These are phyloP conservation scores for Chimonanthus salicifolius DNA, from an alignment of 164 flowering plant genomes.

Conservation along the genomic window DNA sequence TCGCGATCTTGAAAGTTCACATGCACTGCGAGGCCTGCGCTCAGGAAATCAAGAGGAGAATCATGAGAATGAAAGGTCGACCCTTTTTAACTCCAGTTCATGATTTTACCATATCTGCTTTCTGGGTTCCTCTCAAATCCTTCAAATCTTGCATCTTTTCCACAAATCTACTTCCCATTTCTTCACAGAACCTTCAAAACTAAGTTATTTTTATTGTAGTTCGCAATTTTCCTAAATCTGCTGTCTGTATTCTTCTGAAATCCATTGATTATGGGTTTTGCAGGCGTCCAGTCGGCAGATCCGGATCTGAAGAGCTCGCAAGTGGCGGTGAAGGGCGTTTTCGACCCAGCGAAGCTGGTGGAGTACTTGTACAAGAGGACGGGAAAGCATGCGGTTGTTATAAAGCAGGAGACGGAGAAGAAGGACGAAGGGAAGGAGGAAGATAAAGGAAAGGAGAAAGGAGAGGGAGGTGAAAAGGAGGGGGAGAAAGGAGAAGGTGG, in stretches of 20 bases:
- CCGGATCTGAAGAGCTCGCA: slow-evolving; percentile 71
- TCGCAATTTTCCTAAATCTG: too few relatives aligned
- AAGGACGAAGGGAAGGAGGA: slow-evolving; percentile 28
- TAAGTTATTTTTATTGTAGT: too few relatives aligned
- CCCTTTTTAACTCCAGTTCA: neutral
- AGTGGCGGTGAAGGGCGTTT: slow-evolving; percentile 70
- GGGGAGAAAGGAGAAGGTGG: slow-evolving; percentile 16
- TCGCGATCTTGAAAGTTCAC: slow-evolving; percentile 61
- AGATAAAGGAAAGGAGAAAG: slow-evolving; percentile 23
- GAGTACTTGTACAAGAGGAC: slow-evolving; percentile 76
- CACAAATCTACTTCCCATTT: too few relatives aligned
- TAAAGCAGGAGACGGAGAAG: slow-evolving; percentile 58
- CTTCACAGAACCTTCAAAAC: too few relatives aligned
- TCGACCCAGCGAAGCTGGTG: slow-evolving; percentile 58
- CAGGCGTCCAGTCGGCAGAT: slow-evolving; percentile 72
- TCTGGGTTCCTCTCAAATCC: too few relatives aligned
- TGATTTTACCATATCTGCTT: too few relatives aligned
- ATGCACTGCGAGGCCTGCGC: slow-evolving; percentile 96
- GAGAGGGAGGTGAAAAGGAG: slow-evolving; percentile 20
- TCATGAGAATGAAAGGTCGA: slow-evolving; percentile 76
- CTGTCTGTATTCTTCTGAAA: too few relatives aligned
- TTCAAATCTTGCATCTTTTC: too few relatives aligned
- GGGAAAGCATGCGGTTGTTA: slow-evolving; percentile 59
- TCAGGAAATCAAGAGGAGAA: slow-evolving; percentile 63
- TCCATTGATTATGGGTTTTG: neutral